Conservation (phyloP, 108 stramenopile genomes). For the Skeletonema marinoi region DNA sequence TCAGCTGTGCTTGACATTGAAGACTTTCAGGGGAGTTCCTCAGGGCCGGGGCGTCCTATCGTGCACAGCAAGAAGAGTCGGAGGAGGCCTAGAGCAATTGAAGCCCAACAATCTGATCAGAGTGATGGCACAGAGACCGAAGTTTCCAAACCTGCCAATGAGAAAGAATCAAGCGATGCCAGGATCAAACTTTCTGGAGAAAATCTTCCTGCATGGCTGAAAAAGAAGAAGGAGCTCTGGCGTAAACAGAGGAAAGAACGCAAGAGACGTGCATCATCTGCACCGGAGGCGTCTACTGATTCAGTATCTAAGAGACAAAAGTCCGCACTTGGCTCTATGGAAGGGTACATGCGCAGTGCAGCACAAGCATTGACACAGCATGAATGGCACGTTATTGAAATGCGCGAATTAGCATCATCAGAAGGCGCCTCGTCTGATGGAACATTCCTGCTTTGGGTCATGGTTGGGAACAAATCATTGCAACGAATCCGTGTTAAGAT, state of each 20-base stretch:
- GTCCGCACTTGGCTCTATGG: conserved; percentile 61
- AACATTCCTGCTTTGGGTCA: conserved; percentile 87
- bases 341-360: conserved; percentile 84
- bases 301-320: conserved; percentile 36
- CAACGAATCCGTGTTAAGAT: conserved; percentile 84
- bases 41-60: conserved; percentile 65
- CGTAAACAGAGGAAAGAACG: conserved; percentile 58
- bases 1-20: conserved; percentile 68
- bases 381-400: conserved; percentile 94
- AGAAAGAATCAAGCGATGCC: conserved; percentile 15
- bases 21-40: conserved; percentile 58
- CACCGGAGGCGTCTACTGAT: conserved; percentile 1
- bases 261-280: conserved; percentile 25
- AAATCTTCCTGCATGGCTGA: conserved; percentile 86
- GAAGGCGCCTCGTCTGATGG: conserved; percentile 76
- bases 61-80: conserved; percentile 59
- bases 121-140: background rate
- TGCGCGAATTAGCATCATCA: conserved; percentile 82
- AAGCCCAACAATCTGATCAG: background rate
- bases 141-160: conserved; percentile 7
- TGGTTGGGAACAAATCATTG: conserved; percentile 83
- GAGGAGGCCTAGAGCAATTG: background rate
- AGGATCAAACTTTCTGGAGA: conserved; percentile 59
- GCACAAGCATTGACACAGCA: conserved; percentile 58
- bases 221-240: conserved; percentile 89